Percentiles rank a stretch among this genome's conserved stretches.
Conservation (phyloP, 2,329 filamentous ascomycete genomes). For the Ophiostoma perfectum region DNA sequence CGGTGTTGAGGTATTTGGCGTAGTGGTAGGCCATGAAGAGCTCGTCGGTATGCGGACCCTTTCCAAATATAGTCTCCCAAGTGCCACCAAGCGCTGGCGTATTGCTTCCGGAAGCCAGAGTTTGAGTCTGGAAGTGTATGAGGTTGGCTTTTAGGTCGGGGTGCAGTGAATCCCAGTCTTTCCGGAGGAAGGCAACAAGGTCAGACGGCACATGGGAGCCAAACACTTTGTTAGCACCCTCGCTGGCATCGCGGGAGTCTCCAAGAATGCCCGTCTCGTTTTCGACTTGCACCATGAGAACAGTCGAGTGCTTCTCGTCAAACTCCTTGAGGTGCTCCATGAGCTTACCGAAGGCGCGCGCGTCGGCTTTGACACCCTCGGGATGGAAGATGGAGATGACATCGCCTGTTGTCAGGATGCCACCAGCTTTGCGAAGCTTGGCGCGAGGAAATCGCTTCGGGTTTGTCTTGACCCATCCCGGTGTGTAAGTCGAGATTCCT, state of each 20-base stretch:
- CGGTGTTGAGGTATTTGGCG: constrained; percentile 33
- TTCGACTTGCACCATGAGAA: constrained; percentile 54
- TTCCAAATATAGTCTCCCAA: constrained; percentile 33
- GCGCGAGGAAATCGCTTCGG: constrained; percentile 29
- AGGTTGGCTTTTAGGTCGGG: constrained; percentile 18
- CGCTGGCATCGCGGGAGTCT: constrained; percentile 45
- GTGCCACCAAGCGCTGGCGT: constrained; percentile 5
- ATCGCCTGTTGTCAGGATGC: constrained; percentile 28
- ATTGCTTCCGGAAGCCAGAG: background rate
- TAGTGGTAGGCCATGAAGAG: constrained; percentile 37
- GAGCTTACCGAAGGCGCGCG: constrained; percentile 30
- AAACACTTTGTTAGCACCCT: constrained; percentile 40
- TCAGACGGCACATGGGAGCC: constrained; percentile 29
- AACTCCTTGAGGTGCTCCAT: constrained; percentile 38
- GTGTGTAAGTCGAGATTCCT: constrained; percentile 26
- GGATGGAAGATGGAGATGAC: constrained; percentile 31
- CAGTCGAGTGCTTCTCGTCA: constrained; percentile 43
- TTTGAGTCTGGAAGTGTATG: constrained; percentile 14
- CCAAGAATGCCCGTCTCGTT: constrained; percentile 50
- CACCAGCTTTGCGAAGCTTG: constrained; percentile 31
- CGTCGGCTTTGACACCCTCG: constrained; percentile 28
- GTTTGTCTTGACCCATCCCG: constrained; percentile 31
- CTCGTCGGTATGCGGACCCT: constrained; percentile 31
- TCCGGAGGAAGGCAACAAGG: constrained; percentile 6
- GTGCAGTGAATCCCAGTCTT: constrained; percentile 1